These are phyloP conservation scores for Cyclanthera cordifolia DNA, from an alignment of 306 rosid species.

Conservation along the genomic window DNA sequence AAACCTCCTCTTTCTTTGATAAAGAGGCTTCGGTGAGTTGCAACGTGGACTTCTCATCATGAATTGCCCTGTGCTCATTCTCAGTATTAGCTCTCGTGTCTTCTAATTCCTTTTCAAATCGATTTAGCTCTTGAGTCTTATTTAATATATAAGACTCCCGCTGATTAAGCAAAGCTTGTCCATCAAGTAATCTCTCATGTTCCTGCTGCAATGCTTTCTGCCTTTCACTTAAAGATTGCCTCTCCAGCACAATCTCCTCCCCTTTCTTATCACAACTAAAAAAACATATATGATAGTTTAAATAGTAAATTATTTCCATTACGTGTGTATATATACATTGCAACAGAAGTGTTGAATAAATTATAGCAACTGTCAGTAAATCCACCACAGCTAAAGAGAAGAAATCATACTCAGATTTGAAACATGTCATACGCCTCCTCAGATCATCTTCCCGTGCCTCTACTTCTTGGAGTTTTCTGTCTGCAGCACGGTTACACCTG, in stretches of 20 bases:
- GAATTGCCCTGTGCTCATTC: conserved; percentile 39
- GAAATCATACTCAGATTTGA: conserved; percentile 66
- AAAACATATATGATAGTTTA: neutral
- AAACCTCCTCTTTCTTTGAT: conserved; percentile 59
- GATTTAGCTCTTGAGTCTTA: conserved; percentile 59
- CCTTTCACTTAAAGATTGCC: conserved; percentile 74
- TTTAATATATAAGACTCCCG: conserved; percentile 56
- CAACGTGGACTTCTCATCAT: conserved; percentile 47
- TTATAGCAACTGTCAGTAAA: neutral
- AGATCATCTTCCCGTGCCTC: conserved; percentile 95
- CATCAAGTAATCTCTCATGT: conserved; percentile 76
- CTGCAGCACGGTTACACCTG: conserved; percentile 52
- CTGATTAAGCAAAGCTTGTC: conserved; percentile 63
- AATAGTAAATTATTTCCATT: neutral
- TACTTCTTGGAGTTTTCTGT: conserved; percentile 78
- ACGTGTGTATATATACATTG: neutral
- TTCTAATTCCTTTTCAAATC: conserved; percentile 62
- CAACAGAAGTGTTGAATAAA: neutral
- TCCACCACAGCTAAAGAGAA: neutral
- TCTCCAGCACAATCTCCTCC: conserved; percentile 60
- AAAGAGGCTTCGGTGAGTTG: conserved; percentile 47
- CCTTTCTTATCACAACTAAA: conserved; percentile 77
- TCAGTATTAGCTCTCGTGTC: conserved; percentile 37
- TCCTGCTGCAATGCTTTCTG: conserved; percentile 64
- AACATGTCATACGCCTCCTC: conserved; percentile 49